These are phyloP conservation scores for Phylloporus arenicola DNA, from an alignment of 768 basidiomycete species.

Conservation along the genomic window DNA sequence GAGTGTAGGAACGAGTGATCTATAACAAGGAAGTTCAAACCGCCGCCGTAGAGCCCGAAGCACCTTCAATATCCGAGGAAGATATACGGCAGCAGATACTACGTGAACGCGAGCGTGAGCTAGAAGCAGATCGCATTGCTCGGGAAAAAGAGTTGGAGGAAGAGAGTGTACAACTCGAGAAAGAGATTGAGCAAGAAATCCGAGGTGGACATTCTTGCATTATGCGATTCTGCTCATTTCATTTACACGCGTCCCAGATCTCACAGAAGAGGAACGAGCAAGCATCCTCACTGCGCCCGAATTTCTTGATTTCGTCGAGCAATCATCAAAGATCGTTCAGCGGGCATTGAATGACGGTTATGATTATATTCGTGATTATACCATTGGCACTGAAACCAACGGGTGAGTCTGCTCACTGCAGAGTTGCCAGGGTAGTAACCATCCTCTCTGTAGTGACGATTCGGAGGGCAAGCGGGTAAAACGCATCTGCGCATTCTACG, in stretches of 20 bases:
- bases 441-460: constrained; percentile 57
- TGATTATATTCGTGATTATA: constrained; percentile 96
- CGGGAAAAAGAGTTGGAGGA: constrained; percentile 78
- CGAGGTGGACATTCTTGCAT: constrained; percentile 39
- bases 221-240: constrained; percentile 1
- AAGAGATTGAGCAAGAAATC: constrained; percentile 83
- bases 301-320: constrained; percentile 90
- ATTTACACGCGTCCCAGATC: constrained; percentile 41
- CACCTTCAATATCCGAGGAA: constrained; percentile 52
- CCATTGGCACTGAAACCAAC: constrained; percentile 79
- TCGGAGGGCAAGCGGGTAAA: constrained; percentile 88
- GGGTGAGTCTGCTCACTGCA: constrained; percentile 47
- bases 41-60: constrained; percentile 53
- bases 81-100: constrained; percentile 68
- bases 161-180: constrained; percentile 76
- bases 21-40: constrained; percentile 88
- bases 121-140: constrained; percentile 61
- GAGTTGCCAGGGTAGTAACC: constrained; percentile 5
- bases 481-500: constrained; percentile 89
- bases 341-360: constrained; percentile 92
- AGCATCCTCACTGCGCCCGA: constrained; percentile 84
- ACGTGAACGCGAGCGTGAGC: constrained; percentile 50
- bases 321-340: constrained; percentile 92
- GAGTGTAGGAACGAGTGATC: constrained; percentile 61
- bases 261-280: constrained; percentile 80